phyloP scores from a whole-genome alignment of 2,329 filamentous ascomycete species.

The Penicillium sp. region DNA sequence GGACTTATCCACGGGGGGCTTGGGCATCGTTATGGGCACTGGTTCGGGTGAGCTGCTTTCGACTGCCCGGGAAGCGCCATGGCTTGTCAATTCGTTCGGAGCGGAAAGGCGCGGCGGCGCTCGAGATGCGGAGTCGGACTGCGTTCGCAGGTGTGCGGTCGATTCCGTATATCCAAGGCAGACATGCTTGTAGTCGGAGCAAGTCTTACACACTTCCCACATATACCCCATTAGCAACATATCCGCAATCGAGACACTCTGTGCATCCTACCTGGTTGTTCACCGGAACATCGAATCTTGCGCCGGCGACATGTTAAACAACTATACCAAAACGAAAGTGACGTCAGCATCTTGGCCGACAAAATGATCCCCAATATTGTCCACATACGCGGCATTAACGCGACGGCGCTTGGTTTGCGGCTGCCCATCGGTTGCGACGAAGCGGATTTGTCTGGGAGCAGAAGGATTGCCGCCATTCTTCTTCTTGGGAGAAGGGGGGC shows the following conservation, averaged over 20 bases:
- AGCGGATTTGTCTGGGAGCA: conserved; percentile 59
- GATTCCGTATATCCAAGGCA: conserved; percentile 66
- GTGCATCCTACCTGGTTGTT: conserved; percentile 55
- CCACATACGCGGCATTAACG: conserved; percentile 71
- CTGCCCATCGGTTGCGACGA: conserved; percentile 78
- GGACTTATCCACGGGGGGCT: conserved; percentile 12
- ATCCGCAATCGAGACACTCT: neutral
- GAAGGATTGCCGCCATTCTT: conserved; percentile 34
- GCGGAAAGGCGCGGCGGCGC: conserved; percentile 18
- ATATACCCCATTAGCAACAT: conserved; percentile 5
- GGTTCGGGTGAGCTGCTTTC: conserved; percentile 32
- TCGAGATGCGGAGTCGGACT: conserved; percentile 29
- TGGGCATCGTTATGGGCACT: conserved; percentile 4
- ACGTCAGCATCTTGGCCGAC: conserved; percentile 10
- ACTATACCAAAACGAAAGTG: conserved; percentile 38
- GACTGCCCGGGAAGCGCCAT: conserved; percentile 16
- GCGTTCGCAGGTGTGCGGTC: conserved; percentile 32
- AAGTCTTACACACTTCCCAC: conserved; percentile 61
- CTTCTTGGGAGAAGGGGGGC: conserved; percentile 38
- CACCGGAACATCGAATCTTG: conserved; percentile 72
- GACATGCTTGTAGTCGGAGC: conserved; percentile 66
- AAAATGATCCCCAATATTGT: neutral
- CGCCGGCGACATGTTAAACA: conserved; percentile 72
- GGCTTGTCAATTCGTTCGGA: conserved; percentile 17
- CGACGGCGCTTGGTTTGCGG: conserved; percentile 75